Percentiles rank a stretch among this genome's conserved stretches.
These are phyloP conservation scores for Dendrobium chrysotoxum DNA, from an alignment of 106 monocot genomes.

Conservation along the genomic window DNA sequence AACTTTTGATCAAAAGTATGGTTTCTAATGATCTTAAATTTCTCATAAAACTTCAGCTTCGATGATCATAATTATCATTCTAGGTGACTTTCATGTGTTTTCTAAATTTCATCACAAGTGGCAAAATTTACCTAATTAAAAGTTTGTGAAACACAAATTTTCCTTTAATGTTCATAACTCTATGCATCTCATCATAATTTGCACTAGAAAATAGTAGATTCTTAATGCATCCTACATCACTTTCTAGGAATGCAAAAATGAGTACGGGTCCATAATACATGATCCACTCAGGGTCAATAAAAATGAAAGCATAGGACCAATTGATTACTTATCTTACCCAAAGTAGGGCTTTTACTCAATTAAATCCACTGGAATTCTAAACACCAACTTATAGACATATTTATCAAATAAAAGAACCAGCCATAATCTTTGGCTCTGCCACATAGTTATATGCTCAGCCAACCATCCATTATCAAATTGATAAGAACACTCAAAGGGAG, in stretches of 20 bases:
- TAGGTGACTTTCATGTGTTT: too few relatives aligned
- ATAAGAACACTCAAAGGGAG: neutral
- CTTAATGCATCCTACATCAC: neutral
- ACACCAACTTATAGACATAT: too few relatives aligned
- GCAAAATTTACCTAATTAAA: neutral
- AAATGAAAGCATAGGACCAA: neutral
- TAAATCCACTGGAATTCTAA: neutral
- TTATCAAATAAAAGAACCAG: neutral
- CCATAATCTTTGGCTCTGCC: neutral
- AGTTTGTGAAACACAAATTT: neutral
- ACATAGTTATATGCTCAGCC: neutral
- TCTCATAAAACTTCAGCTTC: too few relatives aligned
- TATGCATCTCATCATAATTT: neutral
- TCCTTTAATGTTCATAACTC: neutral
- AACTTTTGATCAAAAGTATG: too few relatives aligned
- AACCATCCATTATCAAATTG: neutral
- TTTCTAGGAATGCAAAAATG: neutral
- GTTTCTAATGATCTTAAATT: too few relatives aligned
- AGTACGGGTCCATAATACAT: neutral
- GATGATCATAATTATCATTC: too few relatives aligned
- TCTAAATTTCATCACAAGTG: too few relatives aligned
- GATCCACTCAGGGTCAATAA: neutral
- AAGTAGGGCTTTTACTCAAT: neutral
- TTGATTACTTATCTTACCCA: neutral
- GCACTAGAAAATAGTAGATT: neutral